A percentile compares a stretch with the other conserved stretches of the same genome.
Conservation (phyloP, 495 filamentous ascomycete species). For the Penicillium arizonense region DNA sequence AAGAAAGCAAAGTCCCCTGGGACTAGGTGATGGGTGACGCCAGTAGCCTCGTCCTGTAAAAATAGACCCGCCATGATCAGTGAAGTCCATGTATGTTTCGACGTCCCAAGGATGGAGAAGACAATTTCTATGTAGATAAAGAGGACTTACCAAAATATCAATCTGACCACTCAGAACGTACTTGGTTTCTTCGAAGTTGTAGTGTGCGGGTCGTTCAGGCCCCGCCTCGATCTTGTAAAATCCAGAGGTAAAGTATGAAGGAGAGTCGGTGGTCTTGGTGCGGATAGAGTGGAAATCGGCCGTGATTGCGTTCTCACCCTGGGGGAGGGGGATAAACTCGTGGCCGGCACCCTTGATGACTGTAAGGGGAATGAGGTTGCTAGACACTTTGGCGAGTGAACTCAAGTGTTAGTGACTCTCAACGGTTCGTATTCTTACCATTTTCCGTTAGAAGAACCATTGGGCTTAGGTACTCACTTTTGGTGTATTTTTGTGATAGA, state of each 20-base stretch:
- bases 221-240: conserved; percentile 36
- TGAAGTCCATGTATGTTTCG: background rate
- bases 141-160: conserved; percentile 26
- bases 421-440: background rate
- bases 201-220: conserved; percentile 23
- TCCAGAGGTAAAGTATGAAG: conserved; percentile 28
- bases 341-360: conserved; percentile 34
- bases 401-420: background rate
- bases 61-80: background rate
- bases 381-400: conserved; percentile 19
- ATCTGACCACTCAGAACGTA: conserved; percentile 33
- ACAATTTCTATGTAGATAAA: background rate
- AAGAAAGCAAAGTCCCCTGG: conserved; percentile 35
- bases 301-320: conserved; percentile 28
- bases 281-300: conserved; percentile 33
- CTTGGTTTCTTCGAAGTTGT: conserved; percentile 31
- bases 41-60: conserved; percentile 33
- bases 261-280: conserved; percentile 25
- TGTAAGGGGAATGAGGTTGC: conserved; percentile 26
- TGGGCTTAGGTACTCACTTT: background rate
- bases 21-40: conserved; percentile 30
- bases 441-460: background rate
- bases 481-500: background rate
- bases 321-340: conserved; percentile 28
- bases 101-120: background rate